Percentiles rank a stretch among this genome's conserved stretches.
Evolutionary conservation across 2,329 filamentous ascomycete genomes (phyloP).

Genomic region (Botrytis byssoidea): DNA sequence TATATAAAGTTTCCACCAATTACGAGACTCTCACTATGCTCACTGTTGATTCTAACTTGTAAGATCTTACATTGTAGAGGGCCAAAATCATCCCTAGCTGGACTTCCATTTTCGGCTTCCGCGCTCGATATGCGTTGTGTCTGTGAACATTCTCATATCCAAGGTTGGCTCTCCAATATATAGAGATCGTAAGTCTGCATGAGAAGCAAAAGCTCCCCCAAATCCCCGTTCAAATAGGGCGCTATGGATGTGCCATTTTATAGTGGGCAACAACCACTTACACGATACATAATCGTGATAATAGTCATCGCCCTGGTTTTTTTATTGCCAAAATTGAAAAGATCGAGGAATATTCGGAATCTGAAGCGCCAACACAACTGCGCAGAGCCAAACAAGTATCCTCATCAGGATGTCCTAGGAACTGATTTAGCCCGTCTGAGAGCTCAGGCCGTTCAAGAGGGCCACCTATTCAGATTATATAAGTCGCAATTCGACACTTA

Average conservation of each 20-base stretch:
- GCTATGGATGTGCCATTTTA: background rate
- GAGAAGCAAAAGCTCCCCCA: background rate
- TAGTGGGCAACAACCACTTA: background rate
- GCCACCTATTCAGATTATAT: constrained; percentile 2
- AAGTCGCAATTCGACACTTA: constrained; percentile 6
- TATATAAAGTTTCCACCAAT: background rate
- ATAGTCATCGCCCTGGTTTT: background rate
- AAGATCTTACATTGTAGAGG: background rate
- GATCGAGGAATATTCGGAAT: background rate
- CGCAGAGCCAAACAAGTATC: background rate
- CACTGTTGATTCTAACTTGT: background rate
- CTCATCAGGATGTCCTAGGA: background rate
- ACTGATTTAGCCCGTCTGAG: background rate
- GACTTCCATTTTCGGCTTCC: background rate
- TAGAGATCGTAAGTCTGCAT: background rate
- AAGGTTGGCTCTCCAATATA: background rate
- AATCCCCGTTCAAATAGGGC: background rate
- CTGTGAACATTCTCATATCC: background rate
- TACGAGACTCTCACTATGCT: too few relatives aligned
- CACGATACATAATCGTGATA: background rate
- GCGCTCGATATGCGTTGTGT: background rate
- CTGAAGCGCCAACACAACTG: constrained; percentile 8
- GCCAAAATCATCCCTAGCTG: background rate
- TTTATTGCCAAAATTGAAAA: constrained; percentile 9
- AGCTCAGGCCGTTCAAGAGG: constrained; percentile 8